phyloP scores from a whole-genome alignment of 805 yeast species.

The Hanseniaspora lindneri region DNA sequence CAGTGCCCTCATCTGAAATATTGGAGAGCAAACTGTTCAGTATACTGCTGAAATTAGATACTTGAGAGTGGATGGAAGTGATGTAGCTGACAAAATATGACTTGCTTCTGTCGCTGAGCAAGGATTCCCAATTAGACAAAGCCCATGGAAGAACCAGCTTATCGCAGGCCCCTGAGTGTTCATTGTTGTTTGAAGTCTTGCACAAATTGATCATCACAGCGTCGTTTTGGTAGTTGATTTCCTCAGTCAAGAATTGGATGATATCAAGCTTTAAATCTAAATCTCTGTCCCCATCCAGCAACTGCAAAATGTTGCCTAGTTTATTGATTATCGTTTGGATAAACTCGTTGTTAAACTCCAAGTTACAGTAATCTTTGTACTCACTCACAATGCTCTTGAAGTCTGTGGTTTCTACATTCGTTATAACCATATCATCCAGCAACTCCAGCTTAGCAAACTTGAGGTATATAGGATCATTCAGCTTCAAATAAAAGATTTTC shows the following conservation, averaged over 20 bases:
- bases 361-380: constrained; percentile 64
- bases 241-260: constrained; percentile 6
- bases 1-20: constrained; percentile 14
- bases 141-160: constrained; percentile 7
- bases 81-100: constrained; percentile 5
- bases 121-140: constrained; percentile 8
- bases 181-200: background rate
- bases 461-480: constrained; percentile 67
- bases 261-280: background rate
- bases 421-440: constrained; percentile 47
- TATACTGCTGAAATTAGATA: background rate
- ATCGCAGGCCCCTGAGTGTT: background rate
- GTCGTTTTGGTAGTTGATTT: constrained; percentile 14
- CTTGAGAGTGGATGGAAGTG: background rate
- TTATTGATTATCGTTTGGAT: constrained; percentile 31
- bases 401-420: constrained; percentile 32
- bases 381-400: constrained; percentile 47
- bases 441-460: constrained; percentile 69
- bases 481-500: constrained; percentile 81
- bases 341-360: constrained; percentile 68
- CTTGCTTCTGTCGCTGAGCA: constrained; percentile 8
- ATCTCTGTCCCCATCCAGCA: constrained; percentile 4
- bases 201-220: constrained; percentile 11
- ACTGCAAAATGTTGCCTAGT: constrained; percentile 1
- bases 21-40: background rate